These are phyloP conservation scores for Kurtzmaniella quercitrusa DNA, from an alignment of 1,139 yeast species.

Conservation along the genomic window DNA sequence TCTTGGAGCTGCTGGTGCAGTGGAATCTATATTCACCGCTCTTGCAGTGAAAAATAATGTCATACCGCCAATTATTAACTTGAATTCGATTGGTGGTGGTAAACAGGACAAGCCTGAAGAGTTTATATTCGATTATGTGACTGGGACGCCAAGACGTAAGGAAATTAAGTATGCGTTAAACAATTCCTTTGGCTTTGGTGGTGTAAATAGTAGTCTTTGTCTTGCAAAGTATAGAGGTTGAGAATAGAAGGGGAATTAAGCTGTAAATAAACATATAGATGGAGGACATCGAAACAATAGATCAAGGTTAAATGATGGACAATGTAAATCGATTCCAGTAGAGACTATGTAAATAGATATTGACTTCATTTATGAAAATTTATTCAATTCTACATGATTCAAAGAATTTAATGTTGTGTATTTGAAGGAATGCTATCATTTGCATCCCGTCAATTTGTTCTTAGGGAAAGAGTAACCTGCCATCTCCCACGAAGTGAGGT, in stretches of 20 bases:
- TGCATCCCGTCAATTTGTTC: constrained; percentile 12
- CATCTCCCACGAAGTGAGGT: constrained; percentile 18
- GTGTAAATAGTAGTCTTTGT: constrained; percentile 76
- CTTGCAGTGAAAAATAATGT: constrained; percentile 53
- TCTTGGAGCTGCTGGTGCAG: constrained; percentile 94
- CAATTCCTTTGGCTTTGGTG: constrained; percentile 97
- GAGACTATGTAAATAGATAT: background rate
- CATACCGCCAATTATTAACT: constrained; percentile 80
- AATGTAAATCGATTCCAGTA: too few relatives aligned
- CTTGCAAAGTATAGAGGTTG: constrained; percentile 29
- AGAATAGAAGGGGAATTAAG: background rate
- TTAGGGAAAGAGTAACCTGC: constrained; percentile 24
- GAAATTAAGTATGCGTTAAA: constrained; percentile 60
- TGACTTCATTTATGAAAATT: background rate
- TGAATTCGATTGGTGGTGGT: constrained; percentile 48
- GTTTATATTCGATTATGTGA: constrained; percentile 54
- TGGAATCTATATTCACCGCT: constrained; percentile 81
- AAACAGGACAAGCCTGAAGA: constrained; percentile 34
- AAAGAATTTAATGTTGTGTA: background rate
- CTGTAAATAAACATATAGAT: background rate
- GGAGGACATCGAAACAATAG: too few relatives aligned
- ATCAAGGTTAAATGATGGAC: too few relatives aligned
- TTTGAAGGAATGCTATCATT: background rate
- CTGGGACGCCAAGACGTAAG: constrained; percentile 36
- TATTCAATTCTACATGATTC: background rate